A percentile compares a stretch with the other conserved stretches of the same genome.
phyloP scores from a whole-genome alignment of 371 early-diverging fungal species.

The Smittium culicis region DNA sequence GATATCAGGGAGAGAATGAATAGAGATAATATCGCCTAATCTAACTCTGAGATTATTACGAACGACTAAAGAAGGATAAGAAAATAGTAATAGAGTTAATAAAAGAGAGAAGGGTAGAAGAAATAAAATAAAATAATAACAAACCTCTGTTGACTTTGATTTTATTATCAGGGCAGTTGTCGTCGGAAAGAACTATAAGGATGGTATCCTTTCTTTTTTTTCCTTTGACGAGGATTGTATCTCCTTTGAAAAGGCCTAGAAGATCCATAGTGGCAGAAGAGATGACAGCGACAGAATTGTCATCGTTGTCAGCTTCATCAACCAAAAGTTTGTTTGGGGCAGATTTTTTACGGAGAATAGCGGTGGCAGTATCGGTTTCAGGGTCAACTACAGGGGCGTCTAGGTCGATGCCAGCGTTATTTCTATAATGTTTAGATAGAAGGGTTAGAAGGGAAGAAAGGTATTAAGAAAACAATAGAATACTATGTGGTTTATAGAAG shows the following conservation, averaged over 20 bases:
- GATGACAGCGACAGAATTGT: slow-evolving; percentile 85
- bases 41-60: slow-evolving; percentile 94
- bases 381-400: not conserved
- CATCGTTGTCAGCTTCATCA: slow-evolving; percentile 92
- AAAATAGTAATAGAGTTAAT: too few species aligned
- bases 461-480: not conserved
- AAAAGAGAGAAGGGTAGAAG: too few species aligned
- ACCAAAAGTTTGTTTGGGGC: slow-evolving; percentile 95
- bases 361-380: slow-evolving; percentile 61
- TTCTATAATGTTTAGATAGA: slow-evolving; percentile 9
- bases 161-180: slow-evolving; percentile 81
- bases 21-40: slow-evolving; percentile 93
- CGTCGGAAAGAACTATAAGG: slow-evolving; percentile 83
- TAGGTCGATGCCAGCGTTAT: slow-evolving; percentile 34
- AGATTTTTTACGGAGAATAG: slow-evolving; percentile 87
- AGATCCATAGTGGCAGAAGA: slow-evolving; percentile 87
- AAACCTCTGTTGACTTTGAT: slow-evolving; percentile 88
- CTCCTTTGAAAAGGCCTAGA: slow-evolving; percentile 85
- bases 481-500: not conserved
- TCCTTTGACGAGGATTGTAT: slow-evolving; percentile 93
- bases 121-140: too few species aligned
- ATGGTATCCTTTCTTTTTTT: slow-evolving; percentile 97
- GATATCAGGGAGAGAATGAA: slow-evolving; percentile 87
- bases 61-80: too few species aligned
- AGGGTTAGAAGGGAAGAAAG: not conserved